phyloP scores from a whole-genome alignment of 2,329 filamentous ascomycete species.

The Fusarium pseudoanthophilum region DNA sequence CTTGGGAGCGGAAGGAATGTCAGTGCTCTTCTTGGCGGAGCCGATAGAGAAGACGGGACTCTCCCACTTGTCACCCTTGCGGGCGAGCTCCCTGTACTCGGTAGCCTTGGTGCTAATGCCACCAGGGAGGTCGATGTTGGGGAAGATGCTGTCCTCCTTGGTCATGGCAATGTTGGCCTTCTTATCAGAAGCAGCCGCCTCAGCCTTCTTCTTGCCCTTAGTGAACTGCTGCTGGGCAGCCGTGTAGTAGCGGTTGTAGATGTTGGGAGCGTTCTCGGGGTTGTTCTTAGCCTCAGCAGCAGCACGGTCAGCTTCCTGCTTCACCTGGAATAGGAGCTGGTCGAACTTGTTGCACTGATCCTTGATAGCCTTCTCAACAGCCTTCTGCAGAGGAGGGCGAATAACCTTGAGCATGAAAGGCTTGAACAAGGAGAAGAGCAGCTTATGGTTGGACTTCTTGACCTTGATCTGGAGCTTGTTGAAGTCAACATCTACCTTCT shows the following conservation, averaged over 20 bases:
- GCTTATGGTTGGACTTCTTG: constrained; percentile 94
- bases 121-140: constrained; percentile 80
- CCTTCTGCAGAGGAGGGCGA: constrained; percentile 85
- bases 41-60: constrained; percentile 93
- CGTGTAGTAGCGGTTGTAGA: constrained; percentile 85
- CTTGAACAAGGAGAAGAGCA: constrained; percentile 88
- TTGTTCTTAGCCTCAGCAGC: constrained; percentile 66
- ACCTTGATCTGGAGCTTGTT: constrained; percentile 88
- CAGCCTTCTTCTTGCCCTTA: constrained; percentile 81
- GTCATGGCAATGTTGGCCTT: constrained; percentile 69
- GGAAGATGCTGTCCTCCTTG: constrained; percentile 89
- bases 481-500: constrained; percentile 85
- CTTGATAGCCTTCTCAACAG: constrained; percentile 88
- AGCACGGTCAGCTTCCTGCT: constrained; percentile 83
- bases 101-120: constrained; percentile 94
- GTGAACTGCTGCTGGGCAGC: constrained; percentile 79
- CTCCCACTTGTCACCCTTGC: constrained; percentile 93
- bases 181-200: constrained; percentile 70
- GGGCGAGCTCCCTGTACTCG: constrained; percentile 88
- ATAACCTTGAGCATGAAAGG: constrained; percentile 86
- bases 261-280: constrained; percentile 79
- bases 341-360: constrained; percentile 84
- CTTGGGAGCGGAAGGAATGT: constrained; percentile 72
- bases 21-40: constrained; percentile 74
- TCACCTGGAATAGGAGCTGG: constrained; percentile 76